These are phyloP conservation scores for Nannizziopsis arthrosporioides DNA, from an alignment of 2,329 filamentous ascomycete species.

Conservation along the genomic window DNA sequence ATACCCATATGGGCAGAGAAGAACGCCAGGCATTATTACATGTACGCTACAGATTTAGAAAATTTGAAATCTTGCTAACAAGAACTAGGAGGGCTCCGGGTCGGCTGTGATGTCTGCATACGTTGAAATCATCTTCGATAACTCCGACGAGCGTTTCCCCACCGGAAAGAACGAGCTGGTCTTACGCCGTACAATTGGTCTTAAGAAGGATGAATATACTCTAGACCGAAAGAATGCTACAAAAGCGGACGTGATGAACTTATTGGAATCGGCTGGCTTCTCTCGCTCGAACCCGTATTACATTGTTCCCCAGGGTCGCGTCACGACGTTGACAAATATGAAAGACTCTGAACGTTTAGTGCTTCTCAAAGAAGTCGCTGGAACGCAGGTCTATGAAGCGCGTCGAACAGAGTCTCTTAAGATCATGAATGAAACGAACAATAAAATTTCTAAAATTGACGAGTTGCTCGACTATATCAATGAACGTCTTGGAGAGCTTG, in stretches of 20 bases:
- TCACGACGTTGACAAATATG: conserved; percentile 96
- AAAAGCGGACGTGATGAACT: conserved; percentile 85
- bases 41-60: conserved; percentile 29
- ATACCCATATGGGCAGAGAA: conserved; percentile 89
- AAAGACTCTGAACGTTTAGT: conserved; percentile 85
- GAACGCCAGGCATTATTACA: conserved; percentile 94
- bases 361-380: conserved; percentile 92
- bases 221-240: conserved; percentile 94
- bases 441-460: conserved; percentile 89
- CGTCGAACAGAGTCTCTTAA: conserved; percentile 83
- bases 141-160: conserved; percentile 87
- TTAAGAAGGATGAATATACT: conserved; percentile 98
- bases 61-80: conserved; percentile 20
- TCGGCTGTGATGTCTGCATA: conserved; percentile 99
- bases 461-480: conserved; percentile 85
- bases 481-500: conserved; percentile 73
- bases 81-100: conserved; percentile 67
- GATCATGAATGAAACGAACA: conserved; percentile 94
- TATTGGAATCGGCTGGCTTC: conserved; percentile 91
- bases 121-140: conserved; percentile 98
- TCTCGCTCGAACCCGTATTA: conserved; percentile 97
- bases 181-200: conserved; percentile 82
- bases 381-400: conserved; percentile 92
- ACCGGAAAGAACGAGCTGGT: conserved; percentile 85
- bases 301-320: conserved; percentile 93